Conservation (phyloP, 2,329 filamentous ascomycete species). For the Didymella glomerata region DNA sequence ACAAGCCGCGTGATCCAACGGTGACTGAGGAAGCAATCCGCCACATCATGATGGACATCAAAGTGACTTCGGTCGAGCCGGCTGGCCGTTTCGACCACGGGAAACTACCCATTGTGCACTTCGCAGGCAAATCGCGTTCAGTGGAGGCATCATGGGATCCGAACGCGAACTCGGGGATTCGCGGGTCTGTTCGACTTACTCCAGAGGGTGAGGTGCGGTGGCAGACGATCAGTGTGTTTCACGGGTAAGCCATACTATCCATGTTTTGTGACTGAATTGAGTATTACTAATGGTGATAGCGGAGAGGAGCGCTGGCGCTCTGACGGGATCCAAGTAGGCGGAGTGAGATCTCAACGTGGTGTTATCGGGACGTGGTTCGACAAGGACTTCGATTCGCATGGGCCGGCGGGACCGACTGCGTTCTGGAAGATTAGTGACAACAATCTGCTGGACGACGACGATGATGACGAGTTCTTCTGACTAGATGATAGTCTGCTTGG, state of each 20-base stretch:
- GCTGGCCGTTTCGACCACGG: slow-evolving; percentile 67
- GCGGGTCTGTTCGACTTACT: slow-evolving; percentile 72
- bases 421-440: slow-evolving; percentile 77
- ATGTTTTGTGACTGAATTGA: background rate
- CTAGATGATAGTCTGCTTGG: background rate
- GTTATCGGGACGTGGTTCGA: slow-evolving; percentile 82
- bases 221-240: slow-evolving; percentile 73
- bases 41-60: slow-evolving; percentile 73
- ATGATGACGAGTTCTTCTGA: slow-evolving; percentile 16
- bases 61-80: slow-evolving; percentile 66
- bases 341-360: slow-evolving; percentile 69
- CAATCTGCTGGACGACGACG: slow-evolving; percentile 17
- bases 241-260: slow-evolving; percentile 52
- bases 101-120: slow-evolving; percentile 71
- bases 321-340: slow-evolving; percentile 78
- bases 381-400: slow-evolving; percentile 72
- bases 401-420: slow-evolving; percentile 76
- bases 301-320: slow-evolving; percentile 78
- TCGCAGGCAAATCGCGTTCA: slow-evolving; percentile 68
- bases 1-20: slow-evolving; percentile 61
- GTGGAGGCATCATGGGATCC: slow-evolving; percentile 72
- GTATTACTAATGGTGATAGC: slow-evolving; percentile 49
- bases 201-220: slow-evolving; percentile 76
- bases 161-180: slow-evolving; percentile 71
- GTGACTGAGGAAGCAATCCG: slow-evolving; percentile 72